These are phyloP conservation scores for Starmerella sp. DNA, from an alignment of 805 yeast genomes.

Conservation along the genomic window DNA sequence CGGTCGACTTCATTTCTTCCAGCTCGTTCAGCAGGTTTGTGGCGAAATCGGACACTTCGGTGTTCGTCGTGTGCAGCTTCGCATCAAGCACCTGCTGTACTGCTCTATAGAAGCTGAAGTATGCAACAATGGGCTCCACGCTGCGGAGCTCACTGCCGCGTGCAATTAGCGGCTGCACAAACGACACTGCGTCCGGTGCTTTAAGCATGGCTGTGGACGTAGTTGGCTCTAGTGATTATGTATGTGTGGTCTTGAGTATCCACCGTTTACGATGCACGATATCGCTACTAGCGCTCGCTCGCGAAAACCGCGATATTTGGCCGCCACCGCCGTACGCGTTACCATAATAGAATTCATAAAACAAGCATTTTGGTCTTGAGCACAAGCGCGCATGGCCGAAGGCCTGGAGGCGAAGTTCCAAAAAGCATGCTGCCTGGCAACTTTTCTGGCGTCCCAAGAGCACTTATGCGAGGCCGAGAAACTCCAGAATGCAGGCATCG, in stretches of 20 bases:
- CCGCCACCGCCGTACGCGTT: not conserved
- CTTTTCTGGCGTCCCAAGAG: conserved; percentile 17
- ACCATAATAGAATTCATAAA: not conserved
- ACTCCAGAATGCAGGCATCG: conserved; percentile 27
- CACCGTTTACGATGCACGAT: no score
- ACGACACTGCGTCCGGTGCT: conserved; percentile 24
- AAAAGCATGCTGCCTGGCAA: conserved; percentile 14
- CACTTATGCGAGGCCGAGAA: conserved; percentile 17
- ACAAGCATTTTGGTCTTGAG: not conserved
- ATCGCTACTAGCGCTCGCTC: no score
- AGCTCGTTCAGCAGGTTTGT: conserved; percentile 55
- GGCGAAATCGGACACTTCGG: conserved; percentile 50
- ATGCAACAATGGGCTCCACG: conserved; percentile 57
- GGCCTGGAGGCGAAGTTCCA: conserved; percentile 5
- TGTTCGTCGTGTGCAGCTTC: conserved; percentile 46
- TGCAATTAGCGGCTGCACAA: conserved; percentile 23
- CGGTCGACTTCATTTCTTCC: conserved; percentile 42
- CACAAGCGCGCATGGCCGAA: not conserved
- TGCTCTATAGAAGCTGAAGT: conserved; percentile 60
- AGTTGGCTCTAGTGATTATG: not conserved
- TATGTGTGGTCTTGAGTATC: not conserved
- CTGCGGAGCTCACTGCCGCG: conserved; percentile 47
- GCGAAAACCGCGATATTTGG: not conserved
- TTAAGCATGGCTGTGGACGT: not conserved
- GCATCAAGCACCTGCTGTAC: conserved; percentile 57